Percentiles rank a stretch among this genome's conserved stretches.
phyloP scores from a whole-genome alignment of 2,329 filamentous ascomycete genomes.

The Claviceps digitariae region DNA sequence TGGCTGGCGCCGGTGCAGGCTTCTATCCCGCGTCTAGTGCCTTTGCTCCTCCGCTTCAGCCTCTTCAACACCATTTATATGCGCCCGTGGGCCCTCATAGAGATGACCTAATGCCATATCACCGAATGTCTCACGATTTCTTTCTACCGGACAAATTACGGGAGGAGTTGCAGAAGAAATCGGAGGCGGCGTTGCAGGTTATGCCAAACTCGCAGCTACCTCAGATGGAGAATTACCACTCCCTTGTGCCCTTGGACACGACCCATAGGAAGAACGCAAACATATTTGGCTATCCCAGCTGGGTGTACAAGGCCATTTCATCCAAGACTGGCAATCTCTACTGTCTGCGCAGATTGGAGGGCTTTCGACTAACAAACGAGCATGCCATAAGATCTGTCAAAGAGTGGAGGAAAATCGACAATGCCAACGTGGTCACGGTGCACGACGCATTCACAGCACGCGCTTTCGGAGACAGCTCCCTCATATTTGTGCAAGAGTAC shows the following conservation, averaged over 20 bases:
- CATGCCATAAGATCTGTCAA: constrained; percentile 76
- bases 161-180: constrained; percentile 79
- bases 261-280: constrained; percentile 63
- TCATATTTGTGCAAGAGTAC: constrained; percentile 90
- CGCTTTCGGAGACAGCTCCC: constrained; percentile 85
- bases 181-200: constrained; percentile 72
- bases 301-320: constrained; percentile 90
- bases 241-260: constrained; percentile 77
- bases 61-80: constrained; percentile 85
- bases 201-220: constrained; percentile 67
- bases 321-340: constrained; percentile 83
- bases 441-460: constrained; percentile 89
- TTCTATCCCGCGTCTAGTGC: constrained; percentile 52
- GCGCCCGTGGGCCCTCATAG: constrained; percentile 72
- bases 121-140: constrained; percentile 77
- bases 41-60: constrained; percentile 42
- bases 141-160: constrained; percentile 79
- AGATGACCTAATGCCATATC: constrained; percentile 71
- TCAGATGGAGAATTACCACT: constrained; percentile 78
- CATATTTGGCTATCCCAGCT: constrained; percentile 78
- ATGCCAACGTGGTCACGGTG: constrained; percentile 69
- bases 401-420: constrained; percentile 77
- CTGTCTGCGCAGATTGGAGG: constrained; percentile 73
- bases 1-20: constrained; percentile 42
- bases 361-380: constrained; percentile 78